Conservation (phyloP, 371 early-diverging fungal genomes). For the Apophysomyces ossiformis region DNA sequence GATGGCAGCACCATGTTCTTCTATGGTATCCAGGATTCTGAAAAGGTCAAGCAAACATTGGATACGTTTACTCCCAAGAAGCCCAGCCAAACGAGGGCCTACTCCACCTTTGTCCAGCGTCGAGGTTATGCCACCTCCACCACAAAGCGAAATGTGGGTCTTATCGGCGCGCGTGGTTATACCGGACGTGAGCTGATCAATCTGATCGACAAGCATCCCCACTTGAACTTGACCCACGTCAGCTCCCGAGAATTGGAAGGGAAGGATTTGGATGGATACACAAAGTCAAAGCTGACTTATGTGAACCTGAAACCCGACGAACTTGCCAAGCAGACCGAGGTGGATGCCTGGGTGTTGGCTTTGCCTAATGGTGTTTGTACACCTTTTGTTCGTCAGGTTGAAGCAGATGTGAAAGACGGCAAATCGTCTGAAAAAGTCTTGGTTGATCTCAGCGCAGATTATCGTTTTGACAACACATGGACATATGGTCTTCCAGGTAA, state of each 20-base stretch:
- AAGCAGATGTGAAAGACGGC: conserved; percentile 55
- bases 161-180: conserved; percentile 97
- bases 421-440: conserved; percentile 65
- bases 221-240: conserved; percentile 84
- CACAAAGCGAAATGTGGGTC: conserved; percentile 70
- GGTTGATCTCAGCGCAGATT: conserved; percentile 93
- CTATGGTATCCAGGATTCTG: conserved; percentile 85
- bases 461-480: conserved; percentile 89
- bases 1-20: conserved; percentile 86
- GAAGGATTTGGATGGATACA: conserved; percentile 79
- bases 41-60: conserved; percentile 63
- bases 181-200: conserved; percentile 94
- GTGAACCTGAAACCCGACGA: conserved; percentile 81
- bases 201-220: conserved; percentile 86
- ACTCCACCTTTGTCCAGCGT: conserved; percentile 50
- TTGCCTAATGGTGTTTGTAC: conserved; percentile 92
- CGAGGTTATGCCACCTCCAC: conserved; percentile 62
- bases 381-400: conserved; percentile 89
- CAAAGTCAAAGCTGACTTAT: conserved; percentile 70
- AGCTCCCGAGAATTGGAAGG: conserved; percentile 93
- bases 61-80: conserved; percentile 31
- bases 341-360: conserved; percentile 95
- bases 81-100: conserved; percentile 30
- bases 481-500: conserved; percentile 87
- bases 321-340: conserved; percentile 67